These are phyloP conservation scores for Hericium erinaceus DNA, from an alignment of 768 basidiomycete genomes.

Conservation along the genomic window DNA sequence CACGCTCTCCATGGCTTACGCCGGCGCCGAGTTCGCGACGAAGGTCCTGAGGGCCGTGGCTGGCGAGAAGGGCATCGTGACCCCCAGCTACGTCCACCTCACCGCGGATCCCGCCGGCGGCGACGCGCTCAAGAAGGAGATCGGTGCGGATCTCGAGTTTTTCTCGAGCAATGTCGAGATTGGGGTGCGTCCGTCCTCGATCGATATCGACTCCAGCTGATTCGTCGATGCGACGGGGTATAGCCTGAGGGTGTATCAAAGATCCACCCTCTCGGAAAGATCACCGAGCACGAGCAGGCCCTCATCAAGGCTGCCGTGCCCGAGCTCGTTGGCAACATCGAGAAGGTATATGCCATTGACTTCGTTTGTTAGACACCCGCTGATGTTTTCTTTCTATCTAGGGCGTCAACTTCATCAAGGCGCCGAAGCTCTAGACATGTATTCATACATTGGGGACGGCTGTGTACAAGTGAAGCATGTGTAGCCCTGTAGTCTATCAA, in stretches of 20 bases:
- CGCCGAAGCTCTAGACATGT: conserved; percentile 6
- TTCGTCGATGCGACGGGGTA: not conserved
- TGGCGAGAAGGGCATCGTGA: conserved; percentile 81
- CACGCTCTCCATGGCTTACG: conserved; percentile 94
- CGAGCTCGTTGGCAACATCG: conserved; percentile 68
- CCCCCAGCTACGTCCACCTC: conserved; percentile 80
- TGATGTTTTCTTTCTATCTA: not conserved
- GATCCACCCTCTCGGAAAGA: conserved; percentile 70
- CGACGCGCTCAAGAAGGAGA: conserved; percentile 66
- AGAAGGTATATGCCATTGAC: conserved; percentile 37
- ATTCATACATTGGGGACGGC: too few relatives aligned
- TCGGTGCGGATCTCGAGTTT: conserved; percentile 70
- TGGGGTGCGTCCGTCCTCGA: conserved; percentile 44
- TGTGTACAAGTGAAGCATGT: too few relatives aligned
- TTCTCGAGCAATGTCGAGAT: conserved; percentile 88
- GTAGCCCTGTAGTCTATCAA: too few relatives aligned
- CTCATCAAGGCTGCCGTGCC: conserved; percentile 76
- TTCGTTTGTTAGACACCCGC: not conserved
- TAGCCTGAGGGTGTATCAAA: conserved; percentile 75
- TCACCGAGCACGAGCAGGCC: conserved; percentile 63
- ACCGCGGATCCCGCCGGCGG: conserved; percentile 62
- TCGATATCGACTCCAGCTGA: conserved; percentile 3
- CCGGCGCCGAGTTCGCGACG: conserved; percentile 82
- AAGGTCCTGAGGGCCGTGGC: conserved; percentile 78
- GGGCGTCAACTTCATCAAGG: conserved; percentile 5